phyloP scores from a whole-genome alignment of 1,139 yeast genomes.

The Saccharomyces hybrid region DNA sequence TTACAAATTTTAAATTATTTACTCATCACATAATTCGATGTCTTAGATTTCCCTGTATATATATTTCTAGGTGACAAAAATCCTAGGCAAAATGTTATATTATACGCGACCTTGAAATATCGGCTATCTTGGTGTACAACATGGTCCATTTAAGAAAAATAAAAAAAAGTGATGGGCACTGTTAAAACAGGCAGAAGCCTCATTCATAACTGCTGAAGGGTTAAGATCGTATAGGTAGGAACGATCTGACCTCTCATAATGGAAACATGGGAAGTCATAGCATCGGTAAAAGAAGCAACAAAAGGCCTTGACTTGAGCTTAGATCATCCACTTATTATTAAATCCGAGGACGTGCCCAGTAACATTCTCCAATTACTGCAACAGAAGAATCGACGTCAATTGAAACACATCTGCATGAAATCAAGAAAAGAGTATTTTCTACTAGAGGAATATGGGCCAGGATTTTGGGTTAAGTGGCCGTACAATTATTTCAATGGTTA shows the following conservation, averaged over 20 bases:
- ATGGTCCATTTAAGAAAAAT: background rate
- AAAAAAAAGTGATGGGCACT: background rate
- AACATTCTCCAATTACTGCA: background rate
- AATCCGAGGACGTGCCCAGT: conserved; percentile 8
- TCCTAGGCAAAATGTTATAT: background rate
- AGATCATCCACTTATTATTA: conserved; percentile 7
- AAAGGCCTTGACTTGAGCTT: conserved; percentile 6
- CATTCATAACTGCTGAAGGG: background rate
- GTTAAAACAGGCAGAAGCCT: background rate
- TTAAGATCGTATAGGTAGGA: background rate
- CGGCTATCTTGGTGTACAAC: background rate
- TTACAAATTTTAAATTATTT: background rate
- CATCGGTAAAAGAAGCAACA: conserved; percentile 11
- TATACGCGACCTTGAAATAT: background rate
- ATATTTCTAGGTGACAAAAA: background rate
- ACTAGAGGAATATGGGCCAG: conserved; percentile 17
- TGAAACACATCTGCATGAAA: conserved; percentile 8
- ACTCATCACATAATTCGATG: background rate
- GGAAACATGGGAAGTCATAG: conserved; percentile 19
- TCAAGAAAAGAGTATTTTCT: conserved; percentile 6
- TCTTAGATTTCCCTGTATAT: background rate
- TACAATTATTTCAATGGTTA: conserved; percentile 2
- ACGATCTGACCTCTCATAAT: conserved; percentile 7
- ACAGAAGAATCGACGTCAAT: background rate
- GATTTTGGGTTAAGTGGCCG: conserved; percentile 16